Conservation (phyloP, 1,284 basidiomycete species). For the Ganoderma multipileum region DNA sequence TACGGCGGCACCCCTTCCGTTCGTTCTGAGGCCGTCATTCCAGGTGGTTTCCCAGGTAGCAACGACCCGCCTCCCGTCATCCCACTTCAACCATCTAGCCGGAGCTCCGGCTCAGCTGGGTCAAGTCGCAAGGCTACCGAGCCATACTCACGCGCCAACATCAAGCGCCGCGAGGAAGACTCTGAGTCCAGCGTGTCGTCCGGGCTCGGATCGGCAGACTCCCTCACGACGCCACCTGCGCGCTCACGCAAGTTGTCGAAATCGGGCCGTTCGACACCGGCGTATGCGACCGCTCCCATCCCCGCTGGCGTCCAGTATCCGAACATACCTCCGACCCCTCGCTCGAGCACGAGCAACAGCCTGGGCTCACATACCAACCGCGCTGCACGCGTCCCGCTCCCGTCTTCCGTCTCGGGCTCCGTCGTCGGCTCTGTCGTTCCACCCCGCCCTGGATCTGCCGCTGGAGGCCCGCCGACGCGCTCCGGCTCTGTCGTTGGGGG, state of each 20-base stretch:
- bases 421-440: slow-evolving; percentile 21
- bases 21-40: slow-evolving; percentile 20
- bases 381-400: slow-evolving; percentile 34
- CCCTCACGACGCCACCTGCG: slow-evolving; percentile 39
- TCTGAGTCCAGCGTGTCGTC: slow-evolving; percentile 37
- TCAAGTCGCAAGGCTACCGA: slow-evolving; percentile 26
- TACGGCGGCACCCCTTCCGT: slow-evolving; percentile 30
- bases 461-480: slow-evolving; percentile 19
- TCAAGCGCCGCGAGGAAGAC: slow-evolving; percentile 32
- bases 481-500: slow-evolving; percentile 24
- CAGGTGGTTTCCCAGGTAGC: slow-evolving; percentile 22
- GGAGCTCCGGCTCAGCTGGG: slow-evolving; percentile 24
- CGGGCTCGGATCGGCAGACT: slow-evolving; percentile 36
- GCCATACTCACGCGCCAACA: slow-evolving; percentile 26
- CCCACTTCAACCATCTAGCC: slow-evolving; percentile 26
- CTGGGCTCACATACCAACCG: slow-evolving; percentile 24
- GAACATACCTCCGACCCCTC: slow-evolving; percentile 33
- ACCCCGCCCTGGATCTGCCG: slow-evolving; percentile 3
- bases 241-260: slow-evolving; percentile 27
- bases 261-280: slow-evolving; percentile 27
- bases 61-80: slow-evolving; percentile 28
- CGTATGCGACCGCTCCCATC: slow-evolving; percentile 38
- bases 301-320: slow-evolving; percentile 33
- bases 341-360: slow-evolving; percentile 27
- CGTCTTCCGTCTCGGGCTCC: slow-evolving; percentile 26